Conservation (phyloP, 352 stramenopile species). For the Phytophthora megakarya region DNA sequence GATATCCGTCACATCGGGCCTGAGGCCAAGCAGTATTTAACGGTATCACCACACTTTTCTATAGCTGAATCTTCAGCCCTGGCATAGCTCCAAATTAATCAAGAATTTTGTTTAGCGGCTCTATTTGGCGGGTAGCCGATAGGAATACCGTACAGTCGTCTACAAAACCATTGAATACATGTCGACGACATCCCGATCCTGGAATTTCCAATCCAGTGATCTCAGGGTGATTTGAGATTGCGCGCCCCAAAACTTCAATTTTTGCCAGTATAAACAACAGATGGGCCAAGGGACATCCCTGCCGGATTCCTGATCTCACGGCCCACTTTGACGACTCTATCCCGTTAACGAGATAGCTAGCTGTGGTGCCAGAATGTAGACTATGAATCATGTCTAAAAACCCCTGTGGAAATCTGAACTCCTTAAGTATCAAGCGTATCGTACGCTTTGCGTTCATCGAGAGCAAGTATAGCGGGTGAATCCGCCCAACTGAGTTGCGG, state of each 20-base stretch:
- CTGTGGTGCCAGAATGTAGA: constrained; percentile 9
- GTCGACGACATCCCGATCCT: background rate
- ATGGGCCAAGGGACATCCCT: constrained; percentile 6
- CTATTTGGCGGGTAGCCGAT: background rate
- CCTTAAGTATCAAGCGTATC: constrained; percentile 1
- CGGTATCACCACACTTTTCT: constrained; percentile 6
- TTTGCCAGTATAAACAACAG: constrained; percentile 11
- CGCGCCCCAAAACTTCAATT: constrained; percentile 2
- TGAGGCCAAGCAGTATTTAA: background rate
- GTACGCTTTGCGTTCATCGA: constrained; percentile 12
- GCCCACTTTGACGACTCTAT: constrained; percentile 3
- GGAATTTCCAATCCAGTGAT: constrained; percentile 1
- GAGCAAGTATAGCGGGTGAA: background rate
- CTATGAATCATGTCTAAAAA: background rate
- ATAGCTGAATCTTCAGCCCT: constrained; percentile 1
- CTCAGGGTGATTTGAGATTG: background rate
- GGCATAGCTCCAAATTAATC: background rate
- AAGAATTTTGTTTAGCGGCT: background rate
- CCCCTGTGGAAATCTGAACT: constrained; percentile 7
- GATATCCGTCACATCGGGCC: background rate
- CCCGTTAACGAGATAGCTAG: constrained; percentile 15
- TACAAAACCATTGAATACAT: constrained; percentile 9
- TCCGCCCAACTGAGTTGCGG: background rate
- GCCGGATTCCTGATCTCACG: constrained; percentile 1
- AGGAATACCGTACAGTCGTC: constrained; percentile 9